These are phyloP conservation scores for Ensete ventricosum DNA, from an alignment of 176 grass and related monocot species.

Conservation along the genomic window DNA sequence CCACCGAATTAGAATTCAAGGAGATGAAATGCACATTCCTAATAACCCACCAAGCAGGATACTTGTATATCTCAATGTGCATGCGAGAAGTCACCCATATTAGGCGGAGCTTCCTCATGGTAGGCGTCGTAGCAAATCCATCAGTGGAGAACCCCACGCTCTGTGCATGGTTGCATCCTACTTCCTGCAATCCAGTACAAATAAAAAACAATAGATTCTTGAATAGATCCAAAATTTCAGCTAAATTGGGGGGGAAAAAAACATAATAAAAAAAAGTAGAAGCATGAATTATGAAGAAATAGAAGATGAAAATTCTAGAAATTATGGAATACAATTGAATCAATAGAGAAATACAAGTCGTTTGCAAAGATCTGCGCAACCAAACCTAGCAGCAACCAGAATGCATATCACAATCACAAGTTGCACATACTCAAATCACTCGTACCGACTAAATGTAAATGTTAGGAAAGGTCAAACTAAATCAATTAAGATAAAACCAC, in stretches of 20 bases:
- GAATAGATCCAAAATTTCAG: neutral
- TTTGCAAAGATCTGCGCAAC: too few relatives aligned
- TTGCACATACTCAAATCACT: too few relatives aligned
- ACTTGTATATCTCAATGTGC: conserved; percentile 99
- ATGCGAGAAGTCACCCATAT: conserved; percentile 96
- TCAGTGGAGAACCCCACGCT: conserved; percentile 91
- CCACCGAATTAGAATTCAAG: neutral
- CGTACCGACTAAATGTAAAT: too few relatives aligned
- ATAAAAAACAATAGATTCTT: neutral
- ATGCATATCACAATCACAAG: too few relatives aligned
- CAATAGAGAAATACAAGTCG: too few relatives aligned
- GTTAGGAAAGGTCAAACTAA: too few relatives aligned
- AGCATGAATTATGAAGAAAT: neutral
- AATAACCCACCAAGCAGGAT: conserved; percentile 66
- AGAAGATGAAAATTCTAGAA: neutral
- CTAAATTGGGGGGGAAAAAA: neutral
- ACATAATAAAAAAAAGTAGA: neutral
- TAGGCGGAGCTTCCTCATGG: conserved; percentile 84
- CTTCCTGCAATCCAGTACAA: conserved; percentile 40
- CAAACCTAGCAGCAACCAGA: too few relatives aligned
- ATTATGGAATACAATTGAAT: too few relatives aligned
- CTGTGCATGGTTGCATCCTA: conserved; percentile 92
- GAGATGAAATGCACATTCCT: neutral
- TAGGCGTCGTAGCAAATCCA: conserved; percentile 90
- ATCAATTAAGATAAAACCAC: too few relatives aligned